phyloP scores from a whole-genome alignment of 2,329 filamentous ascomycete genomes.

The Didymella pomorum region DNA sequence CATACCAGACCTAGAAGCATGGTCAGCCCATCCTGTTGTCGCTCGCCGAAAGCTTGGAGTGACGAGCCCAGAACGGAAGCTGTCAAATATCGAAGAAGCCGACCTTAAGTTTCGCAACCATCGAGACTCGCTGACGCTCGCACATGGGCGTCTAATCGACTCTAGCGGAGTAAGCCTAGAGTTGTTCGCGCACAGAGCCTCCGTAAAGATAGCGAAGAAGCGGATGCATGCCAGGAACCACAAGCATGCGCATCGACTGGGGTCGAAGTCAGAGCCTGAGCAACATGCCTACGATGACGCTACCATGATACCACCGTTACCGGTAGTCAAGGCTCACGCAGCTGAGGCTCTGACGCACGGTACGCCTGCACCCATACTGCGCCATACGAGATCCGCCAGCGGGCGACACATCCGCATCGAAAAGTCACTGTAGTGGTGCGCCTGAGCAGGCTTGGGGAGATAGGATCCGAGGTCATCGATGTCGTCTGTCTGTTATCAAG shows the following conservation, averaged over 20 bases:
- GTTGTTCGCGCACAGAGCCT: constrained; percentile 35
- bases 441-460: neutral
- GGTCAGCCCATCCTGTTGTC: constrained; percentile 8
- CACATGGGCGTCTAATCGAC: constrained; percentile 36
- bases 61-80: constrained; percentile 20
- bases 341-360: constrained; percentile 21
- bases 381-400: neutral
- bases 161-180: constrained; percentile 29
- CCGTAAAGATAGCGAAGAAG: constrained; percentile 36
- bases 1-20: constrained; percentile 19
- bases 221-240: constrained; percentile 37
- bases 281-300: neutral
- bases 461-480: neutral
- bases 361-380: constrained; percentile 21
- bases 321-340: constrained; percentile 21
- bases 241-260: neutral
- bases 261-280: neutral
- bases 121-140: constrained; percentile 44
- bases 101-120: constrained; percentile 42
- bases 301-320: constrained; percentile 1
- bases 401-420: constrained; percentile 30
- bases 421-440: constrained; percentile 18
- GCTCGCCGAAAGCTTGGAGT: constrained; percentile 10
- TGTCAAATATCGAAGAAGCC: constrained; percentile 43
- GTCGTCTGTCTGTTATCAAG: neutral